Percentiles rank a stretch among this genome's conserved stretches.
phyloP scores from a whole-genome alignment of 306 rosid genomes.

The Ceratonia siliqua region DNA sequence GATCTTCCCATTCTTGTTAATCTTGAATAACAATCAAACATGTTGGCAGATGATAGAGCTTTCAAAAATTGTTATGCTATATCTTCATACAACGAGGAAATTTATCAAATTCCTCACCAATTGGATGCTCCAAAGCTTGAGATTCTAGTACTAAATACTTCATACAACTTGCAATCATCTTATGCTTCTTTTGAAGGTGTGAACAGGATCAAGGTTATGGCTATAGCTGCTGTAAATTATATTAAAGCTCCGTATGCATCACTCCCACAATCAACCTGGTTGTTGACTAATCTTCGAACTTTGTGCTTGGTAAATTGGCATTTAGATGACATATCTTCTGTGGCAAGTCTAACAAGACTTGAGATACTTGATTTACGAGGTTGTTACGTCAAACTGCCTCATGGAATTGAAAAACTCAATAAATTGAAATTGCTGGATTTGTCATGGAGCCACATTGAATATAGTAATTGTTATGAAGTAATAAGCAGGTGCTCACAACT shows the following conservation, averaged over 20 bases:
- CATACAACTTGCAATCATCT: neutral
- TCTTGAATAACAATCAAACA: neutral
- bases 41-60: too few relatives aligned
- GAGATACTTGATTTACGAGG: too few relatives aligned
- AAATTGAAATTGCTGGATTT: neutral
- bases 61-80: neutral
- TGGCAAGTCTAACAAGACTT: neutral
- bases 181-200: neutral
- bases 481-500: neutral
- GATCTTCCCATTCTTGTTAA: neutral
- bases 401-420: neutral
- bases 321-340: neutral
- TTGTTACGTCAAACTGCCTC: neutral
- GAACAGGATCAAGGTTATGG: neutral
- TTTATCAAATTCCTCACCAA: neutral
- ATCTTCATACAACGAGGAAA: neutral
- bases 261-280: neutral
- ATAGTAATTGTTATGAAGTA: neutral
- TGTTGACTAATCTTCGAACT: neutral
- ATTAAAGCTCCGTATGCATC: too few relatives aligned
- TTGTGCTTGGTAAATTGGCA: fast-evolving
- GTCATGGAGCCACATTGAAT: neutral
- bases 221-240: fast-evolving
- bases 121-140: neutral
- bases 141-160: neutral